Conservation (phyloP, 2,329 filamentous ascomycete genomes). For the Cyphellophora attinorum region DNA sequence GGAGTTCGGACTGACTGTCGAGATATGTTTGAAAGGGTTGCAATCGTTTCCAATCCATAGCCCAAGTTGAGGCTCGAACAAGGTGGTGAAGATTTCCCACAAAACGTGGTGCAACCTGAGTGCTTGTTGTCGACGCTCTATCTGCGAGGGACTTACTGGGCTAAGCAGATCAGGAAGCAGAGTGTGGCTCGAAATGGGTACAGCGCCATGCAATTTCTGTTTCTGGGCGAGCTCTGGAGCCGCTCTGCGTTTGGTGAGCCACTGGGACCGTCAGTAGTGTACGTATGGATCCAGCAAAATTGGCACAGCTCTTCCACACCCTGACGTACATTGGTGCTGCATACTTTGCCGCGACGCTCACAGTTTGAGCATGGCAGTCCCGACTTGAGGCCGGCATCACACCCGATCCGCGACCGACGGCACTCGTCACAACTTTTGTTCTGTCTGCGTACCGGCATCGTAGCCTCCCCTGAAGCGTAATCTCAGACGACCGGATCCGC, state of each 20-base stretch:
- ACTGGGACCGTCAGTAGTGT: no score
- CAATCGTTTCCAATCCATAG: conserved; percentile 6
- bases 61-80: conserved; percentile 6
- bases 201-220: no score
- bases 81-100: conserved; percentile 7
- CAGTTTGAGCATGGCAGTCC: conserved; percentile 4
- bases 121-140: conserved; percentile 1
- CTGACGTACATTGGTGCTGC: no score
- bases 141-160: neutral
- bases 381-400: conserved; percentile 2
- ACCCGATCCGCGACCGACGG: conserved; percentile 5
- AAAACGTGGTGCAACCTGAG: conserved; percentile 4
- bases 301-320: no score
- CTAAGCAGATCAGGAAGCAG: no score
- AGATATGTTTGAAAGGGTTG: conserved; percentile 4
- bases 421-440: conserved; percentile 7
- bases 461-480: no score
- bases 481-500: no score
- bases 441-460: conserved; percentile 4
- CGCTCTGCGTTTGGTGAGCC: neutral
- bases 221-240: no score
- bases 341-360: conserved; percentile 2
- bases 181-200: no score
- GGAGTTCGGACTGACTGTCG: conserved; percentile 2
- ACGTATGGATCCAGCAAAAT: no score